Conservation (phyloP, 768 basidiomycete genomes). For the Solioccasus polychromus region DNA sequence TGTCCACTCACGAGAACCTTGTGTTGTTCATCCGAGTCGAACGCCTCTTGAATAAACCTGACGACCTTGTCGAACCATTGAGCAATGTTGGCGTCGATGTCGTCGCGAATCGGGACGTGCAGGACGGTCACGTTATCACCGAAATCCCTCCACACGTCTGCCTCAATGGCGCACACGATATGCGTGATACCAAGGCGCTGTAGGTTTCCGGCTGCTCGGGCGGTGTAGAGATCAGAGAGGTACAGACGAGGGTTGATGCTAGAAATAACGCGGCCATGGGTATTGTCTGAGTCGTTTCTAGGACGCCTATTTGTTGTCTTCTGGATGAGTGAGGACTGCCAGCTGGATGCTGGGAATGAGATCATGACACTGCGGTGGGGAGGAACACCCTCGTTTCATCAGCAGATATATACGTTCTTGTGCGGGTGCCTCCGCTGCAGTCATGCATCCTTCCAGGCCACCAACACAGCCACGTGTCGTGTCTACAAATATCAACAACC, state of each 20-base stretch:
- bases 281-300: slow-evolving; percentile 4
- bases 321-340: slow-evolving; percentile 27
- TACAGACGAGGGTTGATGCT: slow-evolving; percentile 51
- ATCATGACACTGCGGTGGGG: slow-evolving; percentile 20
- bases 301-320: slow-evolving; percentile 16
- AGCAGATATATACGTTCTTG: slow-evolving; percentile 1
- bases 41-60: slow-evolving; percentile 48
- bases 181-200: slow-evolving; percentile 65
- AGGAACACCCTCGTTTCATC: slow-evolving; percentile 6
- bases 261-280: slow-evolving; percentile 23
- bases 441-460: not conserved
- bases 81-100: slow-evolving; percentile 39
- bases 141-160: slow-evolving; percentile 26
- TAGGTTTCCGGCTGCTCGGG: slow-evolving; percentile 47
- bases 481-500: slow-evolving; percentile 15
- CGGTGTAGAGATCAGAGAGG: slow-evolving; percentile 60
- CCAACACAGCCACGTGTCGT: slow-evolving; percentile 15
- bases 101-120: slow-evolving; percentile 52
- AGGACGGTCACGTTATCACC: slow-evolving; percentile 39
- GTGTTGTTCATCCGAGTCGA: slow-evolving; percentile 40
- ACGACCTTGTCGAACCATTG: slow-evolving; percentile 48
- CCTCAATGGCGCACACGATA: slow-evolving; percentile 63
- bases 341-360: slow-evolving; percentile 30
- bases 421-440: not conserved
- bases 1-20: slow-evolving; percentile 46